Evolutionary conservation across 2,329 filamentous ascomycete genomes (phyloP).

Genomic region (Exophiala oligosperma): DNA sequence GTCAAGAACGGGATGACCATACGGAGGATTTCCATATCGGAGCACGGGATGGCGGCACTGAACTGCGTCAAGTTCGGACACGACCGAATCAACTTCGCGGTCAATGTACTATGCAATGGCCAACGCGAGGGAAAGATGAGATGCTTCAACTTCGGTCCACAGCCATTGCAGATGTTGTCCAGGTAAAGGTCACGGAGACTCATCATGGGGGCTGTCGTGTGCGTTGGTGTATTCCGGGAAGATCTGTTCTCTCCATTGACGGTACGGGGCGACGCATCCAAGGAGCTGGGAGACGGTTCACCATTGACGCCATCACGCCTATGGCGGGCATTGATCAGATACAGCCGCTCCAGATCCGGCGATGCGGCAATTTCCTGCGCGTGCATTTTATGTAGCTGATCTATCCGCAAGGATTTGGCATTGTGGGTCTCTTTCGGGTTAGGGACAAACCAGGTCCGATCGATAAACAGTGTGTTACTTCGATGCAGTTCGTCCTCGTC

Average conservation of each 20-base stretch:
- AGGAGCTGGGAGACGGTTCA: slow-evolving; percentile 10
- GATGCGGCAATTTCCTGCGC: slow-evolving; percentile 45
- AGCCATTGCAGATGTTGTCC: slow-evolving; percentile 51
- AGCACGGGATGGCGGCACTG: slow-evolving; percentile 49
- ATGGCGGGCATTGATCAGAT: slow-evolving; percentile 47
- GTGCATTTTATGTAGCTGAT: slow-evolving; percentile 48
- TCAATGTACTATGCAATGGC: slow-evolving; percentile 49
- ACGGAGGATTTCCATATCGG: slow-evolving; percentile 10
- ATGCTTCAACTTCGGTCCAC: slow-evolving; percentile 54
- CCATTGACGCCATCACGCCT: slow-evolving; percentile 1
- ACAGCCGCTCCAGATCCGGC: slow-evolving; percentile 51
- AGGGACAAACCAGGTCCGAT: slow-evolving; percentile 51
- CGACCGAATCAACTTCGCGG: slow-evolving; percentile 53
- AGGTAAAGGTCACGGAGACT: slow-evolving; percentile 49
- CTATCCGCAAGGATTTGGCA: slow-evolving; percentile 51
- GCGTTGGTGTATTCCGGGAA: slow-evolving; percentile 19
- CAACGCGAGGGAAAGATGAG: slow-evolving; percentile 59
- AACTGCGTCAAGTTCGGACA: slow-evolving; percentile 62
- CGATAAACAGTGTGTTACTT: slow-evolving; percentile 52
- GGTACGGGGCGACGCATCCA: slow-evolving; percentile 26
- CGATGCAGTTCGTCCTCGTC: slow-evolving; percentile 37
- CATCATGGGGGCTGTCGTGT: slow-evolving; percentile 30
- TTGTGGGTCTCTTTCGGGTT: slow-evolving; percentile 28
- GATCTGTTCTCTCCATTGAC: slow-evolving; percentile 6
- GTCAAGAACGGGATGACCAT: slow-evolving; percentile 29